A percentile compares a stretch with the other conserved stretches of the same genome.
Conservation (phyloP, 306 rosid species). For the Acacia confusa region DNA sequence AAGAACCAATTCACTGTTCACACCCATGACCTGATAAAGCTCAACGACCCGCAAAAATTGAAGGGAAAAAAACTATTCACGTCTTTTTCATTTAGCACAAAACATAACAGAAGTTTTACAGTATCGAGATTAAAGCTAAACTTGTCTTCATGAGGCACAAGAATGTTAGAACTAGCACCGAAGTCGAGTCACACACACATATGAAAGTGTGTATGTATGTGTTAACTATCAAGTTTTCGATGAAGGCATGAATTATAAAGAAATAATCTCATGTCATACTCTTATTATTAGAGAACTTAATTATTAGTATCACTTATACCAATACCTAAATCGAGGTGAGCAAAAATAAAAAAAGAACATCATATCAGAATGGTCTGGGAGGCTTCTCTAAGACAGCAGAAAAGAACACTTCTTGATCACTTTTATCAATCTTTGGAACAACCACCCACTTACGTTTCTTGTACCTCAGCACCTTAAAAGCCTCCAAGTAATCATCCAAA, state of each 20-base stretch:
- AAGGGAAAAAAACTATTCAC: not conserved
- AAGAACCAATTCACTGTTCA: not conserved
- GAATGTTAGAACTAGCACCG: not conserved
- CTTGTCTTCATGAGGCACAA: not conserved
- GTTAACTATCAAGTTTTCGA: not conserved
- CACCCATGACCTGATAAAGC: not conserved
- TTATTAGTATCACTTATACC: not conserved
- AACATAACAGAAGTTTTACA: not conserved
- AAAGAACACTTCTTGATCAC: slow-evolving; percentile 65
- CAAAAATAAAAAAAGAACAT: not conserved
- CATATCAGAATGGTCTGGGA: slow-evolving; percentile 58
- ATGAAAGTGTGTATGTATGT: not conserved
- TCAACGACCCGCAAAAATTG: not conserved
- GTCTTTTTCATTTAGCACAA: not conserved
- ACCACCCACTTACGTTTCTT: slow-evolving; percentile 66
- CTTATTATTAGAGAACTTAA: not conserved
- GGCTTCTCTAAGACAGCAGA: slow-evolving; percentile 80
- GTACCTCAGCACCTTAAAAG: slow-evolving; percentile 59
- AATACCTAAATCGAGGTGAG: not conserved
- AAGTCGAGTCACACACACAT: not conserved
- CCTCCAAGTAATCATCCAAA: slow-evolving; percentile 61
- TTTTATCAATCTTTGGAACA: slow-evolving; percentile 74
- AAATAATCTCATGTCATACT: not conserved
- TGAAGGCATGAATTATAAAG: not conserved
- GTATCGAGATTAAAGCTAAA: not conserved